Base-by-base conservation (phyloP, 495 filamentous ascomycete genomes). In the Cercophora samala region DNA sequence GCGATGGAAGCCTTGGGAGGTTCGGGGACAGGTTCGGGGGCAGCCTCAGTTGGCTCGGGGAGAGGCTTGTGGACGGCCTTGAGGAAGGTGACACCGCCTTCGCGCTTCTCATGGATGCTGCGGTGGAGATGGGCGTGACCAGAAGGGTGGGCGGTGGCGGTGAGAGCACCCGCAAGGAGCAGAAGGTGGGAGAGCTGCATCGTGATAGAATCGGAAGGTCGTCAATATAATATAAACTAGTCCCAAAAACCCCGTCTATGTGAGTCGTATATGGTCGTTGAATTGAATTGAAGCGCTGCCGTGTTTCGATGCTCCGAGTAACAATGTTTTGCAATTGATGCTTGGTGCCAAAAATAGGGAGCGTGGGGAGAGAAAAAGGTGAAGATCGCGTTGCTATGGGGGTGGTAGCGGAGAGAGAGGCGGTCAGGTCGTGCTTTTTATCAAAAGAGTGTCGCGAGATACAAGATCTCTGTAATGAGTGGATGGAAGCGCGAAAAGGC, bases 381-480 rank as follows among this genome's bases (percentile, higher is more conserved):
- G 42, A 29, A 22, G 54, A 64, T 67, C 54, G 67, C 68, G 70
- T 65, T 64, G 68, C 60, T 46, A 46, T 46, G 37, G 37, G 37
- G 37, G 29, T n/a, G 13, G 37, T 9, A 46, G 37, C 37, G 37
- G 37, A 46, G 37, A 46, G 37, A 46, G 37, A 46, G 37, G 37
- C 37, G 37, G 60, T 62, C 63, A 64, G 37, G 60, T 62, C 63
- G 66, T 29, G 42, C 52, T 67, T 37, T 23, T 56, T 56, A 29
- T 62, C 29, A 69, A 75, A 77, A 22, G 75, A 75, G 70, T 68
- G 74, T 66, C 70, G 63, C 64, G 75, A 77, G 75, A 77, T 73
- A 66, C 68, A 62, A 71, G 70, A 77, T 74, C 75, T 76, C 74
- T 5, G 46, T 69, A 76, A 74, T 55, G 75, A 76, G 67, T 67